These are phyloP conservation scores for Galerina marginata DNA, from an alignment of 768 basidiomycete species.

Conservation along the genomic window DNA sequence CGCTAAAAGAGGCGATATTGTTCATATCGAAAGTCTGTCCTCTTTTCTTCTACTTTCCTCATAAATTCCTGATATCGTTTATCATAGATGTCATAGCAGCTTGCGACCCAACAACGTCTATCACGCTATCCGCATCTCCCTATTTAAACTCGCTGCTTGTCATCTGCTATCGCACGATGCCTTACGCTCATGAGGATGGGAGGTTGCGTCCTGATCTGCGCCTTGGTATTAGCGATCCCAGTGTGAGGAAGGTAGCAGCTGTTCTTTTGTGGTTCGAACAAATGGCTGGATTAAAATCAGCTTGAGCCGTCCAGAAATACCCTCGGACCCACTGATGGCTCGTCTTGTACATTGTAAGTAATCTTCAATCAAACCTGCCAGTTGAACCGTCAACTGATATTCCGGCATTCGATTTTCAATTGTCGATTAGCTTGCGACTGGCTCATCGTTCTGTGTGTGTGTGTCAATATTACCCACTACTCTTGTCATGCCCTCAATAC, in stretches of 20 bases:
- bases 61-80: neutral
- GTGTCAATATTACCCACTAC: no score
- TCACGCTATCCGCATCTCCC: constrained; percentile 70
- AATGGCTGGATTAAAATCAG: constrained; percentile 61
- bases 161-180: constrained; percentile 84
- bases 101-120: constrained; percentile 48
- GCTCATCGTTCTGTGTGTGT: no score
- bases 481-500: no score
- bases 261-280: constrained; percentile 75
- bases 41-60: constrained; percentile 2
- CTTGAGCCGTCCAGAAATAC: no score
- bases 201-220: constrained; percentile 74
- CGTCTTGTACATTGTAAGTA: no score
- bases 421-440: no score
- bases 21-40: constrained; percentile 68
- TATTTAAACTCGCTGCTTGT: constrained; percentile 63
- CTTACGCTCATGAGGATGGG: constrained; percentile 61
- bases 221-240: constrained; percentile 70
- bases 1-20: constrained; percentile 73
- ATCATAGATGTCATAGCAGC: constrained; percentile 56
- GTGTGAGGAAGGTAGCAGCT: constrained; percentile 67
- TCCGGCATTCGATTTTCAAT: no score
- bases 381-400: no score
- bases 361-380: no score
- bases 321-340: no score